These are phyloP conservation scores for Steccherinum ochraceum DNA, from an alignment of 768 basidiomycete genomes.

Conservation along the genomic window DNA sequence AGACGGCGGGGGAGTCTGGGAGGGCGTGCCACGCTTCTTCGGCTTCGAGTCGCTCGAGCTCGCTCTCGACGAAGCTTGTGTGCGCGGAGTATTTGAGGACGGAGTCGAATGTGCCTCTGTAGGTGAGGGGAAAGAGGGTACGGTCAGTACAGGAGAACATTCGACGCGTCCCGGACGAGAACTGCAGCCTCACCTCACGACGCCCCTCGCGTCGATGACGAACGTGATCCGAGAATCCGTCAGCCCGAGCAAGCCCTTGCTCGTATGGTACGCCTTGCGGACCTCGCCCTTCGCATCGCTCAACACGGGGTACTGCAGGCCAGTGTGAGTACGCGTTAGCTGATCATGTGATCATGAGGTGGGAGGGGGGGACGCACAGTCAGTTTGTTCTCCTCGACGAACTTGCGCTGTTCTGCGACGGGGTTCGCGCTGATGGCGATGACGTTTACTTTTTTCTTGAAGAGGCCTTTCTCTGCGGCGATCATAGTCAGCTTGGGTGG, in stretches of 20 bases:
- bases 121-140: background rate
- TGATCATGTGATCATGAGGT: too few relatives aligned
- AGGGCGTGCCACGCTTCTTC: too few relatives aligned
- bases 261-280: constrained; percentile 57
- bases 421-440: too few relatives aligned
- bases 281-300: constrained; percentile 62
- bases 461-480: constrained; percentile 55
- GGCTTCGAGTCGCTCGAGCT: constrained; percentile 47
- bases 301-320: constrained; percentile 69
- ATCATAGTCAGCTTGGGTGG: background rate
- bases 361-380: too few relatives aligned
- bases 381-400: constrained; percentile 62
- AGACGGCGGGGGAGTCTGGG: too few relatives aligned
- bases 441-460: constrained; percentile 1
- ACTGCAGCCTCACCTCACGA: constrained; percentile 43
- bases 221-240: constrained; percentile 64
- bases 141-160: constrained; percentile 3
- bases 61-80: constrained; percentile 63
- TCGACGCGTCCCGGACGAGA: constrained; percentile 2
- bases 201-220: constrained; percentile 66
- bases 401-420: too few relatives aligned
- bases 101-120: constrained; percentile 53
- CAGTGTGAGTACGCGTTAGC: too few relatives aligned
- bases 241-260: constrained; percentile 65
- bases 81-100: constrained; percentile 62